Evolutionary conservation across 352 stramenopile species (phyloP).

Genomic region (Globisporangium abappressorium): DNA sequence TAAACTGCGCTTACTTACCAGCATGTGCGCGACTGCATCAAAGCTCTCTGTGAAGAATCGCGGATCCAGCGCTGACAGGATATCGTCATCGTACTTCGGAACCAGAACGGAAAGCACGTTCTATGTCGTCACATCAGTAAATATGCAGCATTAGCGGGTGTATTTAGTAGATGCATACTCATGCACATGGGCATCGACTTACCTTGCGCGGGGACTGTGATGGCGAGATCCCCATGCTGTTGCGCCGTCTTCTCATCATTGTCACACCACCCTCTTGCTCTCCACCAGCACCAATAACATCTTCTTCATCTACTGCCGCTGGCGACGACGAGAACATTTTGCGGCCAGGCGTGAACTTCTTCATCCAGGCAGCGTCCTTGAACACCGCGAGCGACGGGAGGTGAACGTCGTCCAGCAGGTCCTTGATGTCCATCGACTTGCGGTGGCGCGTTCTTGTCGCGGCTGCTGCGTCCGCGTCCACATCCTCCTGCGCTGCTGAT

Average conservation of each 20-base stretch:
- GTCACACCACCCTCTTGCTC: not conserved
- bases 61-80: slow-evolving; percentile 68
- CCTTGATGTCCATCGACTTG: slow-evolving; percentile 39
- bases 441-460: not conserved
- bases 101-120: slow-evolving; percentile 51
- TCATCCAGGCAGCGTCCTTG: slow-evolving; percentile 71
- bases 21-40: slow-evolving; percentile 58
- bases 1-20: slow-evolving; percentile 31
- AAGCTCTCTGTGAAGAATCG: slow-evolving; percentile 84
- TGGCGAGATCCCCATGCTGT: slow-evolving; percentile 22
- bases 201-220: slow-evolving; percentile 39
- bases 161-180: not conserved
- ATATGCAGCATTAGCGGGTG: not conserved
- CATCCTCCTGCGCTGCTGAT: not conserved
- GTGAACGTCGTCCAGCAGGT: slow-evolving; percentile 51
- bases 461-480: slow-evolving; percentile 18
- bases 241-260: slow-evolving; percentile 21
- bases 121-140: not conserved
- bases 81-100: slow-evolving; percentile 55
- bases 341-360: slow-evolving; percentile 35
- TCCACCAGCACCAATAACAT: slow-evolving; percentile 7
- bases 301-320: slow-evolving; percentile 12
- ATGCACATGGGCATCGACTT: not conserved
- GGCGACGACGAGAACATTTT: slow-evolving; percentile 22
- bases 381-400: slow-evolving; percentile 48